Evolutionary conservation across 805 yeast species (phyloP), one percentile per base, ranked within the genome.

Genomic region (Kodamaea restingae): DNA sequence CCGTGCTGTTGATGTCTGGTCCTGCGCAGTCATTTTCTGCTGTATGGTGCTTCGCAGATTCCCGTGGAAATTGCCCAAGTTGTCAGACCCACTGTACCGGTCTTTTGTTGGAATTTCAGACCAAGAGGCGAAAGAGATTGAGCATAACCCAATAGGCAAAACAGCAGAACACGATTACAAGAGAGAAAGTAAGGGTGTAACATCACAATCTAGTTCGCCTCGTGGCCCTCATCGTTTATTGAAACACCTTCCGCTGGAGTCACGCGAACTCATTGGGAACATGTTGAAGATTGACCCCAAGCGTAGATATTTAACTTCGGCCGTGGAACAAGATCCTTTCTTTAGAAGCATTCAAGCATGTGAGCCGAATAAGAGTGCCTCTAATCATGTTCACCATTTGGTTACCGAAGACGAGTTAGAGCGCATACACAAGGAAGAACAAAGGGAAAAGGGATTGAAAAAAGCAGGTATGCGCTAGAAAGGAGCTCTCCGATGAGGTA

Each of bases 51-150:
- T 90, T 48, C 77, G 84, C 49, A 65, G 95, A 44, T 91, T 91
- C 63, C 98, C 98, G 1, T 91, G 98, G 98, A 88, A 88, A 58
- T 76, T 90, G 2, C 96, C 97, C n/a, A 80, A 82, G 48, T 62
- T 67, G 18, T 66, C 78, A 5, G 96, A 90, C 58, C 79, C 79
- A 39, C 80, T 93, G 4, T 91, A 74, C 66, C 73, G 78, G 41
- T 71, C 86, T 44, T 91, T 83, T 55, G 63, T 73, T 18, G 50
- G 58, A 36, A 32, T 54, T n/a, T 15, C 39, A 7, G 33, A 36
- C 17, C 37, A 36, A n/a, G 35, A 36, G 12, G 29, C 37, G 5
- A 37, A 31, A 20, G 29, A 15, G 18, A 21, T 35, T 29, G 36
- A 41, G 12, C 38, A 42, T 8, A 42, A 39, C 32, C 38, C 42